Evolutionary conservation across 306 rosid genomes (phyloP).

Genomic region (Cicer pinnatifidum): DNA sequence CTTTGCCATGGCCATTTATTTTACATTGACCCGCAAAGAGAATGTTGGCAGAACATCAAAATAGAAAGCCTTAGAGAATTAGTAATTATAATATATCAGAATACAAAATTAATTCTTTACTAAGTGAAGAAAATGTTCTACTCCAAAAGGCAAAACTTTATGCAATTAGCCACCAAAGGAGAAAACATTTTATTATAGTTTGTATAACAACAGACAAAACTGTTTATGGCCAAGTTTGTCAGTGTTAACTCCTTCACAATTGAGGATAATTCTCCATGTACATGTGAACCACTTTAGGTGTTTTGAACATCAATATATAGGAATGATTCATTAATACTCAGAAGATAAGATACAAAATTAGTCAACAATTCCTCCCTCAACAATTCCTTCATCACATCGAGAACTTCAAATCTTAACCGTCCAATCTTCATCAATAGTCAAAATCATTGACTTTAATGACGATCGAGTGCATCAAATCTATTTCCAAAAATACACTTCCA

Average conservation of each 20-base stretch:
- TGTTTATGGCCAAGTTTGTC: not conserved
- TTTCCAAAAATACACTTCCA: conserved; percentile 6
- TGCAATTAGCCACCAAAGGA: conserved; percentile 25
- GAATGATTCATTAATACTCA: not conserved
- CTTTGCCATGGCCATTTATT: not conserved
- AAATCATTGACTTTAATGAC: not conserved
- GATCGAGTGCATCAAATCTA: not conserved
- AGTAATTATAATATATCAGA: too few species aligned
- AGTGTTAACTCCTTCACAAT: too few species aligned
- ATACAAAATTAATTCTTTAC: too few species aligned
- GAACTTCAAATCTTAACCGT: not conserved
- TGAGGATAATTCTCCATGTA: not conserved
- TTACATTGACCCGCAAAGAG: conserved; percentile 15
- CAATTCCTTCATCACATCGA: not conserved
- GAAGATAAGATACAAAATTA: not conserved
- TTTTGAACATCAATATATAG: not conserved
- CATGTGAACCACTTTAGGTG: conserved; percentile 20
- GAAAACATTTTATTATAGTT: not conserved
- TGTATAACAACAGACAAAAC: not conserved
- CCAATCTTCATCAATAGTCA: not conserved
- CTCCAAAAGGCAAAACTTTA: conserved; percentile 1
- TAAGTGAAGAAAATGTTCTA: too few species aligned
- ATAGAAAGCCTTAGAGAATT: too few species aligned
- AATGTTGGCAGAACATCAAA: not conserved
- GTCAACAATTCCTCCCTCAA: not conserved